phyloP scores from a whole-genome alignment of 805 yeast genomes.

The Candida corydali region DNA sequence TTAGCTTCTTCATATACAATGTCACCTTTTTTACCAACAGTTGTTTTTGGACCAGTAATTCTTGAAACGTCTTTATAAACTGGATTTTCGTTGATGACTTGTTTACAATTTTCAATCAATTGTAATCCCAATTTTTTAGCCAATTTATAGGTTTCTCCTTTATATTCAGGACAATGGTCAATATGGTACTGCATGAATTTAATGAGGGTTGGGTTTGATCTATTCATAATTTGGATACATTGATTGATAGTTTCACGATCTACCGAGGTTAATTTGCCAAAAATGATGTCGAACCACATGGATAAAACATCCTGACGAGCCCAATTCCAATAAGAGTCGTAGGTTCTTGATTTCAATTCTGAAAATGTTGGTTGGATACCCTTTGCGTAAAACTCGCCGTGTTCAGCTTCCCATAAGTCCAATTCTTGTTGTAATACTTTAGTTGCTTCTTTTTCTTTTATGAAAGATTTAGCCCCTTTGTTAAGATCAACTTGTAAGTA shows the following conservation, averaged over 20 bases:
- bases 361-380: conserved; percentile 92
- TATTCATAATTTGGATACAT: conserved; percentile 96
- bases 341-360: conserved; percentile 87
- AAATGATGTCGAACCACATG: conserved; percentile 92
- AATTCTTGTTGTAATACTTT: conserved; percentile 81
- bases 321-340: conserved; percentile 99
- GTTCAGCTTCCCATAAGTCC: conserved; percentile 78
- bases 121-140: conserved; percentile 90
- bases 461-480: conserved; percentile 81
- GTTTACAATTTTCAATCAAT: conserved; percentile 91
- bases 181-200: conserved; percentile 93
- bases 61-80: conserved; percentile 92
- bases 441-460: conserved; percentile 82
- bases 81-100: conserved; percentile 74
- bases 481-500: conserved; percentile 90
- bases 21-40: conserved; percentile 83
- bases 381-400: conserved; percentile 89
- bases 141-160: conserved; percentile 89
- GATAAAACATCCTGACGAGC: conserved; percentile 95
- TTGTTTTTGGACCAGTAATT: conserved; percentile 94
- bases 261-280: conserved; percentile 84
- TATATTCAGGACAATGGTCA: conserved; percentile 74
- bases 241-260: conserved; percentile 96
- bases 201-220: conserved; percentile 88
- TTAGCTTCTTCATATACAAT: conserved; percentile 79